A percentile compares a stretch with the other conserved stretches of the same genome.
phyloP scores from a whole-genome alignment of 257 asterid species.

The Haberlea rhodopensis region DNA sequence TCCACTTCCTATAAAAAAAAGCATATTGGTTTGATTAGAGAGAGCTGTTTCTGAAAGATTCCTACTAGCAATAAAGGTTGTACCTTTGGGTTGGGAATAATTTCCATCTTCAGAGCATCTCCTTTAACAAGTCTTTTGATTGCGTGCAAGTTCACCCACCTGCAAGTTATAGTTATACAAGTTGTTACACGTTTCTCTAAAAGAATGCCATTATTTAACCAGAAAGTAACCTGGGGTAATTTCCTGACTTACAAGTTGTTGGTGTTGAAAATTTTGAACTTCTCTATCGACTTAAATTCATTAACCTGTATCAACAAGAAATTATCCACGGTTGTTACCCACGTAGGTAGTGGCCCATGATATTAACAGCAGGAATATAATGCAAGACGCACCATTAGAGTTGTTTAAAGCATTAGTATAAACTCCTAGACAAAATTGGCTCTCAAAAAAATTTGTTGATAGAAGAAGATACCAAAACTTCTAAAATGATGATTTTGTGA shows the following conservation, averaged over 20 bases:
- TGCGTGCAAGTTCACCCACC: constrained; percentile 93
- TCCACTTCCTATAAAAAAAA: constrained; percentile 76
- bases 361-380: constrained; percentile 10
- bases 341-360: constrained; percentile 22
- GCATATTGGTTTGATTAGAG: constrained; percentile 13
- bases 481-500: too few species aligned
- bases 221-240: constrained; percentile 24
- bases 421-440: too few species aligned
- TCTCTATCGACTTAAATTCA: constrained; percentile 95
- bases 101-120: constrained; percentile 89
- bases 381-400: neutral
- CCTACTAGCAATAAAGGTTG: constrained; percentile 8
- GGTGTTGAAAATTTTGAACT: constrained; percentile 98
- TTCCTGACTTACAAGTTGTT: constrained; percentile 78
- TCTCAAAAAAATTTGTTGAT: too few species aligned
- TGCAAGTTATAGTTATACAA: constrained; percentile 32
- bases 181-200: constrained; percentile 21
- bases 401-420: too few species aligned
- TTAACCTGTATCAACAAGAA: constrained; percentile 61
- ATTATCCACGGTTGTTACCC: constrained; percentile 21
- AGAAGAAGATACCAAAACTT: too few species aligned
- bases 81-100: constrained; percentile 98
- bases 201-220: constrained; percentile 9
- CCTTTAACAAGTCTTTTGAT: constrained; percentile 77
- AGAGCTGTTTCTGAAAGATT: neutral